Conservation (phyloP, 768 basidiomycete species). For the Amanita rubescens region DNA sequence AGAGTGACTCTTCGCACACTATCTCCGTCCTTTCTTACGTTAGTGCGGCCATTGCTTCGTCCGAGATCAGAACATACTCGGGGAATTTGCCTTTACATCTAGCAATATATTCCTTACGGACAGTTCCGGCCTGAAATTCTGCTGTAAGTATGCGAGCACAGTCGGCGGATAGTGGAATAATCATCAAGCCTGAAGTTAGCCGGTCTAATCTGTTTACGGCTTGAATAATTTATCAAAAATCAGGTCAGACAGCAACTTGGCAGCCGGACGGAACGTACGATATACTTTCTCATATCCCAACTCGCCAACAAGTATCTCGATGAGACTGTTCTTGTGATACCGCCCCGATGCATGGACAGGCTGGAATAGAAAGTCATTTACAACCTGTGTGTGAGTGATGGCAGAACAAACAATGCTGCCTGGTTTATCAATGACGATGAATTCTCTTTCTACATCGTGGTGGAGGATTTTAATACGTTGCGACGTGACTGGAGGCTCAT, state of each 20-base stretch:
- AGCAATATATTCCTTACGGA: conserved; percentile 91
- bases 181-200: conserved; percentile 92
- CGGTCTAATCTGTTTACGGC: conserved; percentile 86
- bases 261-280: conserved; percentile 54
- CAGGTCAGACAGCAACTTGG: not conserved
- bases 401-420: conserved; percentile 79
- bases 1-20: conserved; percentile 76
- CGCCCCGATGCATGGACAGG: conserved; percentile 91
- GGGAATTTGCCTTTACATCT: conserved; percentile 83
- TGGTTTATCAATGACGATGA: conserved; percentile 94
- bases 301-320: conserved; percentile 80
- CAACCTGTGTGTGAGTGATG: conserved; percentile 7
- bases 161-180: conserved; percentile 68
- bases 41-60: not conserved
- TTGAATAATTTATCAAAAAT: not conserved
- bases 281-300: conserved; percentile 77
- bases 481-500: conserved; percentile 91
- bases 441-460: conserved; percentile 70
- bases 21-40: conserved; percentile 55
- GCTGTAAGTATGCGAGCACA: conserved; percentile 64
- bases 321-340: conserved; percentile 82
- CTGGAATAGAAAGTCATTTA: conserved; percentile 30
- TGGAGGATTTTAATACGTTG: conserved; percentile 74
- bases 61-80: conserved; percentile 37
- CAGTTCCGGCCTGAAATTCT: conserved; percentile 76